Base-by-base conservation (phyloP, 768 basidiomycete genomes). In the Boletus fagicola region DNA sequence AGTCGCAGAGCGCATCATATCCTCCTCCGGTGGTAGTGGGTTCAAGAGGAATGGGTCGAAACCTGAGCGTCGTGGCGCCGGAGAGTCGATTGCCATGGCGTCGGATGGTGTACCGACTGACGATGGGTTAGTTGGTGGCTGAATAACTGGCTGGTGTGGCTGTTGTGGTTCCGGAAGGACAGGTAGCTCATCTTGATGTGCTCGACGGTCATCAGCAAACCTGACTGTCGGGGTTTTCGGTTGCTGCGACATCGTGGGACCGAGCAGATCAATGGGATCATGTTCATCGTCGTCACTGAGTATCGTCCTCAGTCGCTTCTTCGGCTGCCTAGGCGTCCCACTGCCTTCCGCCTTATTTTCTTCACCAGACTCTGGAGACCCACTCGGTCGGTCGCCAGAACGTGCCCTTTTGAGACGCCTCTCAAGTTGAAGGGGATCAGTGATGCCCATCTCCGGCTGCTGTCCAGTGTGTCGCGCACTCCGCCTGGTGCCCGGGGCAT, bases 391-490 rank as follows among this genome's bases (percentile, higher is more conserved):
- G 31, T 83, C 82, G 28, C 81, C 79, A 2, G 83, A 79, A 7
- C 90, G 80, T 63, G 85, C 83, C 59, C 90, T 73, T 77, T 92
- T 92, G 65, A 91, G 74, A 57, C 81, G 76, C 30, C 92, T 80
- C 72, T 93, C 92, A 8, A 94, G 76, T 63, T 83, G 80, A 28
- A 84, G 79, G 16, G 88, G 87, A 65, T 92, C 92, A 3, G 88
- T 90, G 54, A 91, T 87, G 7, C 78, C 62, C 36, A 88, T 73
- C 65, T 94, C 91, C 4, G 85, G 87, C 54, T 83, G 76, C 54
- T 82, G 80, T 2, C 92, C 92, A 65, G 84, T 90, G 53, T 84
- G 78, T 42, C 92, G 79, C 2, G 87, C 85, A 61, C 89, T 92
- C 60, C 90, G 77, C 57, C 91, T 76, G 2, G 80, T 78, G n/a